Base-by-base conservation (phyloP, 2,329 filamentous ascomycete species). In the Septoria linicola region DNA sequence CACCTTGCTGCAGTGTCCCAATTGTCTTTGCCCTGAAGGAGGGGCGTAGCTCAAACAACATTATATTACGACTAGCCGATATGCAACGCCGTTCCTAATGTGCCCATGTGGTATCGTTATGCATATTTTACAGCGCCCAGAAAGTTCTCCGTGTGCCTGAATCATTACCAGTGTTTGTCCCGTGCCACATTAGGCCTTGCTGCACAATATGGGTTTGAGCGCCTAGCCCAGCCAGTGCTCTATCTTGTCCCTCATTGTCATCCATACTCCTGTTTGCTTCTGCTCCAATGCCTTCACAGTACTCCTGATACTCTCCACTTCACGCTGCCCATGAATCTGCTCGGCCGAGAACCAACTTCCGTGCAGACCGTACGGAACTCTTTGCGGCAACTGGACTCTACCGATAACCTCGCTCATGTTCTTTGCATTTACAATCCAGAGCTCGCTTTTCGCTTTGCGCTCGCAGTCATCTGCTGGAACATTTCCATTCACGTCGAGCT, bases 281-380 rank as follows among this genome's bases (percentile, higher is more conserved):
- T 39, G 52, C 32, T 56, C 53, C 51, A 61, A 16, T 21, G 58
- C 63, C 27, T 54, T 57, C 13, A 45, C 60, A 34, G 63, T 63
- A 17, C 41, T 64, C 45, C 70, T 53, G 1, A 69, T 53, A 4
- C 46, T 62, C 31, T 71, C 69, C 11, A 74, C 61, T 4, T 60
- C 62, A 40, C 73, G 69, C 62, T 85, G 82, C 1, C 64, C 64
- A 6, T 61, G 56, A 17, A 85, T 76, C 53, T 82, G 72, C 2
- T 75, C 70, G 49, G 79, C 75, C 0, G 72, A 68, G 48, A 85
- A 84, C 80, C 82, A 86, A 5, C 72, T 73, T 3, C 81, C 82
- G 63, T 86, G 85, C 41, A 88, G 67, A 0, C 85, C 84, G 60
- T 88, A 88, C 0, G 85, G 84, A 0, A 88, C 83, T 10, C 85